Evolutionary conservation across 2,329 filamentous ascomycete genomes (phyloP), one percentile per base, ranked within the genome.

Genomic region (Fusarium caatingaense): DNA sequence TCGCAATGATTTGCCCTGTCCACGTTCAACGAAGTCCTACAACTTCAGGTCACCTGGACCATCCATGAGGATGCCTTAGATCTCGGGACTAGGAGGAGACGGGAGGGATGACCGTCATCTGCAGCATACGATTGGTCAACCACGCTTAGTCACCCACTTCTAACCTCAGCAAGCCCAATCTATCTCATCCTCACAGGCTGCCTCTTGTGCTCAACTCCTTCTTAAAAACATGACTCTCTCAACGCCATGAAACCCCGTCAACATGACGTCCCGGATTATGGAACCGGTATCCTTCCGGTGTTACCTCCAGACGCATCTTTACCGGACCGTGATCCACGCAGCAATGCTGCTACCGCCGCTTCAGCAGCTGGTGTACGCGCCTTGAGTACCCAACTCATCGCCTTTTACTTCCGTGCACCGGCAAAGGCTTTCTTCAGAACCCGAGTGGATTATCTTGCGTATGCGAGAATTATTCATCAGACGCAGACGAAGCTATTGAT

Each of bases 341-440:
- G 79, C 76, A 87, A 88, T 76, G 86, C 86, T 40, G 86, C 87
- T 8, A 89, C 87, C 4, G 94, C 92, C 49, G 92, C 93, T n/a
- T 94, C 93, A 23, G 94, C 94, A 7, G 94, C 94, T 23, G 89
- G 93, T 42, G 92, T 94, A 68, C 91, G 94, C 48, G 94, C 94
- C 28, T 80, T 97, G 68, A 94, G 91, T 73, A 92, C 93, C 10
- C 92, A 97, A 77, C 85, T 93, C 74, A 87, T 97, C 57, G 91
- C 93, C 25, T 97, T 97, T 75, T 98, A 97, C 82, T 98, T 97
- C 78, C 87, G 94, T 60, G 93, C 93, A 0, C 94, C 94, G 1
- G 92, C 94, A 56, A 97, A 97, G 81, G 92, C 94, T 18, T 98
- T 98, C 78, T 97, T 98, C 81, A 89, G 93, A 66, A 94, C 93